These are phyloP conservation scores for Hypoxylon sp. DNA, from an alignment of 2,329 filamentous ascomycete species.

Conservation along the genomic window DNA sequence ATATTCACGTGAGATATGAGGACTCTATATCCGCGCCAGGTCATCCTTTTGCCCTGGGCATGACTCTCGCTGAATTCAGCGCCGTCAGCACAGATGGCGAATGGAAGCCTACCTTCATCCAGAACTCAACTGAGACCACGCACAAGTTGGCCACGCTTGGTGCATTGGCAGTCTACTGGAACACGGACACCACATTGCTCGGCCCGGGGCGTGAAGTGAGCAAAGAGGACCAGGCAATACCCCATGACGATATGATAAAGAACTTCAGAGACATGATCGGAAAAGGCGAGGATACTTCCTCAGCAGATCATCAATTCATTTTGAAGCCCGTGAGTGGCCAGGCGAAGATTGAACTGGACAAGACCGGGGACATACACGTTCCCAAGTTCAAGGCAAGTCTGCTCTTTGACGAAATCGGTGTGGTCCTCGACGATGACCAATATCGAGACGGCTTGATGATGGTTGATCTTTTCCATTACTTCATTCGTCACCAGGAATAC, in stretches of 20 bases:
- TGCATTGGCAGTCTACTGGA: slow-evolving; percentile 96
- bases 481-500: slow-evolving; percentile 97
- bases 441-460: slow-evolving; percentile 98
- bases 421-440: slow-evolving; percentile 97
- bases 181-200: slow-evolving; percentile 89
- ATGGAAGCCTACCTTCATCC: slow-evolving; percentile 97
- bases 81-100: slow-evolving; percentile 94
- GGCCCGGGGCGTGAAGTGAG: slow-evolving; percentile 83
- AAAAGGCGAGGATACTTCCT: slow-evolving; percentile 70
- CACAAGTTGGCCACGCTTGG: slow-evolving; percentile 95
- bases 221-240: slow-evolving; percentile 69
- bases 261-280: slow-evolving; percentile 85
- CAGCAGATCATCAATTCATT: slow-evolving; percentile 85
- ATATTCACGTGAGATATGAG: slow-evolving; percentile 98
- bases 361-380: slow-evolving; percentile 81
- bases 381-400: slow-evolving; percentile 92
- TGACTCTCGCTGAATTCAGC: slow-evolving; percentile 96
- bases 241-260: slow-evolving; percentile 81
- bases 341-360: slow-evolving; percentile 94
- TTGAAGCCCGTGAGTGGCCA: slow-evolving; percentile 95
- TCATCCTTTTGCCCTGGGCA: slow-evolving; percentile 91
- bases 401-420: slow-evolving; percentile 95
- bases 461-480: slow-evolving; percentile 98
- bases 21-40: slow-evolving; percentile 95
- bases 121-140: slow-evolving; percentile 83